Evolutionary conservation across 139 green algal genomes (phyloP).

Genomic region (Volvox reticuliferus): DNA sequence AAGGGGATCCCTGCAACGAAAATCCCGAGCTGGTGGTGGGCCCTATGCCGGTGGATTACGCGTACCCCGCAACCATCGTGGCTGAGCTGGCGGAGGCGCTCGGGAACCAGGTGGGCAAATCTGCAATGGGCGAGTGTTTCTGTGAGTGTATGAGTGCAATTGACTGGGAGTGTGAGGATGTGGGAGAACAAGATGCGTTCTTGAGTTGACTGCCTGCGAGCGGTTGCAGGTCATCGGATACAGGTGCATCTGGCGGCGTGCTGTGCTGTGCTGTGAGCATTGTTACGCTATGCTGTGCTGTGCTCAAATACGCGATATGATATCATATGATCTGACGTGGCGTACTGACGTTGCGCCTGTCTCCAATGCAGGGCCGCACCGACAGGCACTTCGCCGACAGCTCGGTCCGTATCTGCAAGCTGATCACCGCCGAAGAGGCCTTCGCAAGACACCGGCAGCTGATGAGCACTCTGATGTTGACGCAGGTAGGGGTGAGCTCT

Average conservation of each 20-base stretch:
- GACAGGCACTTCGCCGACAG: not conserved
- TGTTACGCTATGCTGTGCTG: no score
- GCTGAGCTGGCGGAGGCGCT: not conserved
- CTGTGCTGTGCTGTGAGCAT: no score
- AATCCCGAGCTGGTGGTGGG: constrained; percentile 41
- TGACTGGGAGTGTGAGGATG: not conserved
- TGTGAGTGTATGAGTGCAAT: not conserved
- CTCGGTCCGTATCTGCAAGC: not conserved
- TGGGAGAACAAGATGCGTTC: not conserved
- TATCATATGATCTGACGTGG: no score
- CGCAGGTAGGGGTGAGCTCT: constrained; percentile 6
- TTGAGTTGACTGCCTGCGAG: no score
- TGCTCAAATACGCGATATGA: no score
- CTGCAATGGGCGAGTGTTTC: not conserved
- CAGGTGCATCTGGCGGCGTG: no score
- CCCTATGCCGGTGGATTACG: not conserved
- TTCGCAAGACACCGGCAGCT: constrained; percentile 20
- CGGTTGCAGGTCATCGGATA: no score
- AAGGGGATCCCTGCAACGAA: not conserved
- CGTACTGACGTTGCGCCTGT: no score
- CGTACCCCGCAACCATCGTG: constrained; percentile 5
- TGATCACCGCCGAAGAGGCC: constrained; percentile 1
- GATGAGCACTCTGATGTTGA: constrained; percentile 42
- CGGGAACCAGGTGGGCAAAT: constrained; percentile 5
- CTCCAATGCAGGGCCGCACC: constrained; percentile 7